phyloP scores from a whole-genome alignment of 768 basidiomycete genomes.

The Suillus subluteus region DNA sequence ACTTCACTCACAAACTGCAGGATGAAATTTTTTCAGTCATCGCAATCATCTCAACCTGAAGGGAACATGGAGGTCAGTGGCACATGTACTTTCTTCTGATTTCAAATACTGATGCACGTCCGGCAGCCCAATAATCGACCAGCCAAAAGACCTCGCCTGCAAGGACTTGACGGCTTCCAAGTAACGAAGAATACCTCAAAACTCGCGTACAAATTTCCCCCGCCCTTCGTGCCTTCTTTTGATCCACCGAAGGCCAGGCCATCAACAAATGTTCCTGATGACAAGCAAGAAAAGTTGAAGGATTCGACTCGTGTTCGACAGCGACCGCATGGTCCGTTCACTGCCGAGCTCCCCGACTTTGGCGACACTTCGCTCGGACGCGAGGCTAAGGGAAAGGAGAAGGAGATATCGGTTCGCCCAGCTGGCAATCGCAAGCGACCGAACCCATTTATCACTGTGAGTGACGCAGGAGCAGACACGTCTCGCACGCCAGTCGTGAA shows the following conservation, averaged over 20 bases:
- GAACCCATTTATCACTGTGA: neutral
- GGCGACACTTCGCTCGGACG: neutral
- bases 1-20: neutral
- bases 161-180: conserved; percentile 34
- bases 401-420: neutral
- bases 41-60: neutral
- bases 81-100: neutral
- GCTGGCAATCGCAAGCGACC: neutral
- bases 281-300: neutral
- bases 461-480: neutral
- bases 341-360: neutral
- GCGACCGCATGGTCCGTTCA: conserved; percentile 24
- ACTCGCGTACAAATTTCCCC: conserved; percentile 16
- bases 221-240: conserved; percentile 35
- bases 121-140: neutral
- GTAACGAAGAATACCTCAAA: conserved; percentile 29
- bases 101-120: neutral
- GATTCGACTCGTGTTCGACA: conserved; percentile 12
- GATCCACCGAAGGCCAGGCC: conserved; percentile 7
- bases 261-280: conserved; percentile 3
- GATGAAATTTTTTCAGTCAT: neutral
- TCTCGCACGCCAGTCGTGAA: neutral
- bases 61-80: conserved; percentile 11
- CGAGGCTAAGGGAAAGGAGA: neutral
- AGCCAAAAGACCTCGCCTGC: conserved; percentile 14